Percentiles rank a stretch among this genome's conserved stretches.
phyloP scores from a whole-genome alignment of 257 asterid genomes.

The Plectranthus barbatus region DNA sequence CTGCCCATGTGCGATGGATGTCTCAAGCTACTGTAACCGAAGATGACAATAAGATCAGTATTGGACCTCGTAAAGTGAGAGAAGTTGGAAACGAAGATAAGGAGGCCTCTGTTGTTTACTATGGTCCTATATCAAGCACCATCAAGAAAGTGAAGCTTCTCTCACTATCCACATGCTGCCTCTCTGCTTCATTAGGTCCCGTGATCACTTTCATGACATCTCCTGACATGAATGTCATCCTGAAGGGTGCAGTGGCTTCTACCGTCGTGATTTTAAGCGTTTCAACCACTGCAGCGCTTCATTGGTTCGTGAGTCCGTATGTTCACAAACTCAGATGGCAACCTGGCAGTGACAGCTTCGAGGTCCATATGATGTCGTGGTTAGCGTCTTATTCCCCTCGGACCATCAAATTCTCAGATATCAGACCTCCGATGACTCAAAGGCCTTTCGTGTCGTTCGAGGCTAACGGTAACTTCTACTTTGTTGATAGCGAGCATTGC shows the following conservation, averaged over 20 bases:
- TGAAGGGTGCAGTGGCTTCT: slow-evolving; percentile 92
- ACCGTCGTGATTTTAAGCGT: slow-evolving; percentile 69
- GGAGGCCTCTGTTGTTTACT: slow-evolving; percentile 45
- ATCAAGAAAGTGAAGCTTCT: slow-evolving; percentile 94
- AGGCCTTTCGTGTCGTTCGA: slow-evolving; percentile 85
- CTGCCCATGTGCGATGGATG: slow-evolving; percentile 33
- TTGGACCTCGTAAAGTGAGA: slow-evolving; percentile 56
- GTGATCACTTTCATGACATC: slow-evolving; percentile 94
- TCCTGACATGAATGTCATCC: slow-evolving; percentile 63
- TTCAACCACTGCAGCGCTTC: slow-evolving; percentile 82
- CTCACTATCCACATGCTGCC: slow-evolving; percentile 97
- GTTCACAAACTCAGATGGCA: slow-evolving; percentile 89
- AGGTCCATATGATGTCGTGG: slow-evolving; percentile 97
- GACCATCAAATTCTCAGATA: slow-evolving; percentile 82
- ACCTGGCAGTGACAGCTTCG: slow-evolving; percentile 88
- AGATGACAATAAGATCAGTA: slow-evolving; percentile 56
- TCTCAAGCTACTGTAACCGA: slow-evolving; percentile 44
- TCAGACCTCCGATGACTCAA: slow-evolving; percentile 64
- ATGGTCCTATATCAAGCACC: slow-evolving; percentile 84
- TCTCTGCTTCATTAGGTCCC: slow-evolving; percentile 89
- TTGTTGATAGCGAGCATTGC: slow-evolving; percentile 80
- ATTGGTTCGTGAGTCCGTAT: slow-evolving; percentile 97
- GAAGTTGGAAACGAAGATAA: slow-evolving; percentile 41
- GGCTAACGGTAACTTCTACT: slow-evolving; percentile 65
- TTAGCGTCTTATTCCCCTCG: slow-evolving; percentile 51